Evolutionary conservation across 768 basidiomycete genomes (phyloP).

Genomic region (Boletus vermiculosoides): DNA sequence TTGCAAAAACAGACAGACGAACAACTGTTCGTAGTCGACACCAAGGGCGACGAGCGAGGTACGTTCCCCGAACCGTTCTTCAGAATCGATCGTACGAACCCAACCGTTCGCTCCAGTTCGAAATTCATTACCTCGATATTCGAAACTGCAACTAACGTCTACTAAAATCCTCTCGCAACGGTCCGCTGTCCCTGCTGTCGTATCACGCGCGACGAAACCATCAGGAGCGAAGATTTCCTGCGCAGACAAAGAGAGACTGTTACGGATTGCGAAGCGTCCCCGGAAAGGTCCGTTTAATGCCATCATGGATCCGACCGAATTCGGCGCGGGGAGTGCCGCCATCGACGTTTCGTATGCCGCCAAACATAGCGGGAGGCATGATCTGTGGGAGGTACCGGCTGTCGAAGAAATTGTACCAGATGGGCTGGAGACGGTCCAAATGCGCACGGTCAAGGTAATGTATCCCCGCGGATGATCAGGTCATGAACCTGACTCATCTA

Average conservation of each 20-base stretch:
- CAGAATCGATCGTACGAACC: too few species aligned
- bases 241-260: conserved; percentile 72
- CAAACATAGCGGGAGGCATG: conserved; percentile 63
- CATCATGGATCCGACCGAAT: conserved; percentile 64
- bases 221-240: conserved; percentile 43
- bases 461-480: not conserved
- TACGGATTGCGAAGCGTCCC: conserved; percentile 72
- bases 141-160: conserved; percentile 56
- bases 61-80: not conserved
- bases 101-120: conserved; percentile 45
- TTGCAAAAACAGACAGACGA: conserved; percentile 67
- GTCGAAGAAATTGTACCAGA: conserved; percentile 40
- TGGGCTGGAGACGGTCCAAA: conserved; percentile 39
- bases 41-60: conserved; percentile 76
- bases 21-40: conserved; percentile 80
- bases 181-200: conserved; percentile 83
- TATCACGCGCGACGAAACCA: conserved; percentile 46
- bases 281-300: conserved; percentile 73
- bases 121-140: conserved; percentile 54
- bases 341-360: conserved; percentile 69
- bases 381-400: conserved; percentile 52
- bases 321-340: conserved; percentile 61
- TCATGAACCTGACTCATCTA: not conserved
- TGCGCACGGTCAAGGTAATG: conserved; percentile 53
- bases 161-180: conserved; percentile 80